Evolutionary conservation across 495 filamentous ascomycete genomes (phyloP).

Genomic region (Podospora australis): DNA sequence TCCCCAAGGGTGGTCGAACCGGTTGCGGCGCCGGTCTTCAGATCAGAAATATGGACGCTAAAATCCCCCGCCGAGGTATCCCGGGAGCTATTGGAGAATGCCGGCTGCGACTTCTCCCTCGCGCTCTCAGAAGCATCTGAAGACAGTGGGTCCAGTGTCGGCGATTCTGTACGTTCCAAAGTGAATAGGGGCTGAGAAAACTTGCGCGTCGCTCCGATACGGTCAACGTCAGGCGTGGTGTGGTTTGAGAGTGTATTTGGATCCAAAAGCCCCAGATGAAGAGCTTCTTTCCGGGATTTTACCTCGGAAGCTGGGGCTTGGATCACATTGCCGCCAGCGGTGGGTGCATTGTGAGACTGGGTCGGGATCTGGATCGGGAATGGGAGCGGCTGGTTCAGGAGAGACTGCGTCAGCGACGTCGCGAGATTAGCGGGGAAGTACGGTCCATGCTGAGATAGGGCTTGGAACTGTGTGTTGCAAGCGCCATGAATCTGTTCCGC

Average conservation of each 20-base stretch:
- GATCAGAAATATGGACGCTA: too few relatives aligned
- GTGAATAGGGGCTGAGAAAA: too few relatives aligned
- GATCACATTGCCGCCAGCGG: too few relatives aligned
- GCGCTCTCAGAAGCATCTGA: too few relatives aligned
- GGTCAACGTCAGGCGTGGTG: slow-evolving; percentile 15
- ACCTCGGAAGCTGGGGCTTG: slow-evolving; percentile 29
- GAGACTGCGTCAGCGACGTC: slow-evolving; percentile 35
- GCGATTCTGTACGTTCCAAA: too few relatives aligned
- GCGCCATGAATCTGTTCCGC: slow-evolving; percentile 11
- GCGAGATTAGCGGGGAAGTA: slow-evolving; percentile 29
- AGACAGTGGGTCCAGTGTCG: too few relatives aligned
- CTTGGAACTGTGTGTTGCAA: not conserved
- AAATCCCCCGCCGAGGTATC: not conserved
- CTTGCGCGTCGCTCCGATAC: slow-evolving; percentile 26
- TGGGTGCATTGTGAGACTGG: too few relatives aligned
- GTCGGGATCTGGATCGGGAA: slow-evolving; percentile 25
- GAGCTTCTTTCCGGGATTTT: slow-evolving; percentile 36
- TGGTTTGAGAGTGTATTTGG: slow-evolving; percentile 7
- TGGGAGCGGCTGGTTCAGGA: slow-evolving; percentile 39
- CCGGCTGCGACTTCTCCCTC: too few relatives aligned
- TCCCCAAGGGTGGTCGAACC: too few relatives aligned
- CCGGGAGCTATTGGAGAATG: not conserved
- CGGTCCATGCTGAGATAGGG: slow-evolving; percentile 4
- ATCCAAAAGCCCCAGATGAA: slow-evolving; percentile 11
- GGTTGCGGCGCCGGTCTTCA: too few relatives aligned